Base-by-base conservation (phyloP, 1,284 basidiomycete species). In the Cutaneotrichosporon dermatis region DNA sequence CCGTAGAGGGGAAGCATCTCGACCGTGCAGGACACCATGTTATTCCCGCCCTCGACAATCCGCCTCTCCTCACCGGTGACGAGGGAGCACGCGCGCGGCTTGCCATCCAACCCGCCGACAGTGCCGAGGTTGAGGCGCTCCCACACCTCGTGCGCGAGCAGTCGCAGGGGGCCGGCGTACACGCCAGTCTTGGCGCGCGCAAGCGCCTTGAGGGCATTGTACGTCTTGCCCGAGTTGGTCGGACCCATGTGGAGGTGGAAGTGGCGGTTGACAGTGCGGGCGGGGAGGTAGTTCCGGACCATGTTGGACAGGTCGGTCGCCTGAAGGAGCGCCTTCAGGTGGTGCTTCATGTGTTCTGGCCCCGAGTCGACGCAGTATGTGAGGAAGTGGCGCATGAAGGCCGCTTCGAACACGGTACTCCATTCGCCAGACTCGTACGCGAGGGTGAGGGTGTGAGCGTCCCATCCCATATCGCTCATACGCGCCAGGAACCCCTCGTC, bases 151-250 rank as follows among this genome's bases (percentile, higher is more conserved):
- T 97, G 90, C 0, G 95, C 96, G 36, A 99, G 85, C 48, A 99
- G 81, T 9, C 96, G 84, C 5, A 99, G 81, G 0, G 95, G 96
- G 0, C 94, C 93, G 0, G 91, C 91, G 69, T 97, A 99, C 1
- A 90, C 82, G 2, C 94, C 95, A 0, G 80, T 81, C 1, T 78
- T 70, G 0, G 92, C 86, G 1, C 85, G 84, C 1, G 91, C 89
- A 2, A 99, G 83, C 0, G 93, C 90, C 49, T 91, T 86, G 10
- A 99, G 81, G 0, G 94, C 95, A 69, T 89, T 88, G 74, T 98
- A 88, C 0, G 94, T 99, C 80, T 99, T 99, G 44, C 95, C 95
- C 60, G 90, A 92, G 79, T 99, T 99, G 39, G 95, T 99, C 0
- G 95, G 95, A 0, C 95, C 95, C 59, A 99, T 92, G 73, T 99